Percentiles rank a stretch among this genome's conserved stretches.
These are phyloP conservation scores for Venturiaceae sp. DNA, from an alignment of 2,329 filamentous ascomycete genomes.

Conservation along the genomic window DNA sequence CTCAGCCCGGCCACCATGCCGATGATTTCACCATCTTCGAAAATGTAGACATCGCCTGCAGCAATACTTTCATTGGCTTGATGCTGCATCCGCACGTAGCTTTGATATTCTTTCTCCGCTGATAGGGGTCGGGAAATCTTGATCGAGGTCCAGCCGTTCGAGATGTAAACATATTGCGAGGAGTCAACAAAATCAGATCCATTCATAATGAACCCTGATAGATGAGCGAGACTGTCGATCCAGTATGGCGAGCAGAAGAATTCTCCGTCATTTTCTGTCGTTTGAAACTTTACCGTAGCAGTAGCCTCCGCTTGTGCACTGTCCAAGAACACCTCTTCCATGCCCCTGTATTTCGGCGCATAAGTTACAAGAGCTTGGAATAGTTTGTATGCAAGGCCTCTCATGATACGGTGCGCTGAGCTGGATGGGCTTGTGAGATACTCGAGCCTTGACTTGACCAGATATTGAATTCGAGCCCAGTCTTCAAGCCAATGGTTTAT, in stretches of 20 bases:
- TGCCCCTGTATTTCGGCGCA: slow-evolving; percentile 14
- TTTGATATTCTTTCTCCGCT: slow-evolving; percentile 43
- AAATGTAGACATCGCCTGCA: slow-evolving; percentile 51
- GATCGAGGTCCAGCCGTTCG: slow-evolving; percentile 52
- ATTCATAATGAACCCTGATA: slow-evolving; percentile 19
- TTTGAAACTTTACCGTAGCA: background rate
- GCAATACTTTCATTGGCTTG: slow-evolving; percentile 39
- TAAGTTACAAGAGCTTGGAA: slow-evolving; percentile 16
- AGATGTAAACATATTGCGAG: slow-evolving; percentile 50
- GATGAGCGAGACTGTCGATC: slow-evolving; percentile 17
- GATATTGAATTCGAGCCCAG: slow-evolving; percentile 10
- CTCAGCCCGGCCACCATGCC: slow-evolving; percentile 52
- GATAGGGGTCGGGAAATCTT: slow-evolving; percentile 44
- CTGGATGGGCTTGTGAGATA: slow-evolving; percentile 4
- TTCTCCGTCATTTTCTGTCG: background rate
- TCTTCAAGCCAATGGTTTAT: background rate
- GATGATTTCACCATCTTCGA: slow-evolving; percentile 47
- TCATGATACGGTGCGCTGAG: background rate
- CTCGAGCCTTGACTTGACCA: slow-evolving; percentile 14
- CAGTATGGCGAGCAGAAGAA: slow-evolving; percentile 10
- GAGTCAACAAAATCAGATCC: slow-evolving; percentile 37
- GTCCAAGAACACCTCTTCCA: slow-evolving; percentile 16
- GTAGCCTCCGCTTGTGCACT: background rate
- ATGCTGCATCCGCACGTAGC: slow-evolving; percentile 52
- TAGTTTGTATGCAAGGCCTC: slow-evolving; percentile 15